Evolutionary conservation across 768 basidiomycete species (phyloP).

Genomic region (Collybiopsis luxurians): DNA sequence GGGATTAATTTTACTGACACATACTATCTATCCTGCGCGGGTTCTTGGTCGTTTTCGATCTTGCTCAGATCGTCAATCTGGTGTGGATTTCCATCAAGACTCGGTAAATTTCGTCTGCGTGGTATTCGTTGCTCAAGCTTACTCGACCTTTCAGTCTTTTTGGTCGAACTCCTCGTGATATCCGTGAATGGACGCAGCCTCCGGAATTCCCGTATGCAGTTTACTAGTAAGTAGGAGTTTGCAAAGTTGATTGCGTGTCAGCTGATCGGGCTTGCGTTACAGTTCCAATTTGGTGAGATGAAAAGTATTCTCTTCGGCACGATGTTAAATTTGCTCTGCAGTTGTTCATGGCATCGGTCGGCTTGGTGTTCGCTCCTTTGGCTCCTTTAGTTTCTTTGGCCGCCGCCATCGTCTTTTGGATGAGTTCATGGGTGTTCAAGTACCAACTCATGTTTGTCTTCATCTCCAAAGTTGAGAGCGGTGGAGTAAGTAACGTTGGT

Average conservation of each 20-base stretch:
- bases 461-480: slow-evolving; percentile 85
- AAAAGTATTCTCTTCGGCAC: too few relatives aligned
- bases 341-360: slow-evolving; percentile 93
- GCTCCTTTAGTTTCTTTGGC: slow-evolving; percentile 88
- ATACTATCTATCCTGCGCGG: slow-evolving; percentile 68
- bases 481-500: slow-evolving; percentile 63
- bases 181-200: slow-evolving; percentile 87
- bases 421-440: slow-evolving; percentile 87
- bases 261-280: too few relatives aligned
- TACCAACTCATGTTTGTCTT: slow-evolving; percentile 97
- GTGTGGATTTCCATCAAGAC: slow-evolving; percentile 84
- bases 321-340: too few relatives aligned
- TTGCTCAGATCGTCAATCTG: slow-evolving; percentile 93
- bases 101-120: slow-evolving; percentile 42
- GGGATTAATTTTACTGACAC: not conserved
- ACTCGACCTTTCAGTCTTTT: slow-evolving; percentile 50
- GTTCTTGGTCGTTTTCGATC: slow-evolving; percentile 91
- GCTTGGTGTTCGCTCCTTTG: slow-evolving; percentile 89
- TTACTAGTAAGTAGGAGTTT: slow-evolving; percentile 67
- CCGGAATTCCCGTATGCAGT: slow-evolving; percentile 86
- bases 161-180: slow-evolving; percentile 87
- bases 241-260: too few relatives aligned
- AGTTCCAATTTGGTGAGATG: slow-evolving; percentile 10
- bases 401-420: slow-evolving; percentile 84
- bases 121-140: not conserved